Conservation (phyloP, 495 filamentous ascomycete species). For the Aspergillus egyptiacus region DNA sequence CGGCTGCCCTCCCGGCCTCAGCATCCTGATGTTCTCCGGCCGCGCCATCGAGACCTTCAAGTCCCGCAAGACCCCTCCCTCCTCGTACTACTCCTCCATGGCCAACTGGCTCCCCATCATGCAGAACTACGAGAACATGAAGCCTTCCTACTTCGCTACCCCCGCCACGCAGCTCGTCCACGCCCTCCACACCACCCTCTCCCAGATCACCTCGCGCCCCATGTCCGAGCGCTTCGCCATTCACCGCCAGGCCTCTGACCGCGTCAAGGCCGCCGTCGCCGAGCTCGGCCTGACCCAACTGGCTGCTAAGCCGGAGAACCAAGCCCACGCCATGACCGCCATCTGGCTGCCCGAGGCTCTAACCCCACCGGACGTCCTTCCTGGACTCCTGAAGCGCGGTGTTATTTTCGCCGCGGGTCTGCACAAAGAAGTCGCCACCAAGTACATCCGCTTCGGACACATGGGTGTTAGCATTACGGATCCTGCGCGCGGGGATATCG, state of each 20-base stretch:
- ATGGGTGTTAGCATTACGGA: constrained; percentile 87
- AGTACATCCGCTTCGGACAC: constrained; percentile 77
- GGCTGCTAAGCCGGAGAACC: constrained; percentile 75
- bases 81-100: constrained; percentile 88
- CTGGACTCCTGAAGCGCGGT: constrained; percentile 79
- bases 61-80: constrained; percentile 68
- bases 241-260: constrained; percentile 69
- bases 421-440: constrained; percentile 75
- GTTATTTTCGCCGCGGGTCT: constrained; percentile 93
- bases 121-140: constrained; percentile 97
- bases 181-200: constrained; percentile 89
- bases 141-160: constrained; percentile 96
- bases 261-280: constrained; percentile 72
- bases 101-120: constrained; percentile 98
- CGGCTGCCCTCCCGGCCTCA: constrained; percentile 87
- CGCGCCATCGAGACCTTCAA: constrained; percentile 80
- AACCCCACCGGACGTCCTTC: constrained; percentile 71
- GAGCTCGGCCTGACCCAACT: constrained; percentile 82
- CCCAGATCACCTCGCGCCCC: constrained; percentile 72
- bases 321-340: constrained; percentile 96
- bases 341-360: constrained; percentile 88
- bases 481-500: constrained; percentile 58
- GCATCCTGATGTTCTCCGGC: constrained; percentile 85
- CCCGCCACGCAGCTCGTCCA: constrained; percentile 91
- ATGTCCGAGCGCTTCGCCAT: constrained; percentile 72